Percentiles rank a stretch among this genome's conserved stretches.
Conservation (phyloP, 2,329 filamentous ascomycete species). For the Westerdykella ornata region DNA sequence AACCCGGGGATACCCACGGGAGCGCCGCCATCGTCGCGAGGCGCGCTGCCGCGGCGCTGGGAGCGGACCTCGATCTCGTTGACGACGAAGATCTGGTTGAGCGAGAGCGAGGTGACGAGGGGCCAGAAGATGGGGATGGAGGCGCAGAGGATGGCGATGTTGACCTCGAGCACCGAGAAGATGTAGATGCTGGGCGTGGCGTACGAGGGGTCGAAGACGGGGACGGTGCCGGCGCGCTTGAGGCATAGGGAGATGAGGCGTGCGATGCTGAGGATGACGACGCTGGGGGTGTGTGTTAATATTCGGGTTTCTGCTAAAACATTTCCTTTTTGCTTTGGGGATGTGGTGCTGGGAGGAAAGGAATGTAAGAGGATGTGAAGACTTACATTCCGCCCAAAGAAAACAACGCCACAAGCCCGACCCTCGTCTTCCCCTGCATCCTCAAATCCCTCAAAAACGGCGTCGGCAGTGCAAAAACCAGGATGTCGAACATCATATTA, state of each 20-base stretch:
- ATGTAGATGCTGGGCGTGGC: slow-evolving; percentile 16
- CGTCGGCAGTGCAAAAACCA: slow-evolving; percentile 26
- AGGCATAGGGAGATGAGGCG: slow-evolving; percentile 25
- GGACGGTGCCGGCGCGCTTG: slow-evolving; percentile 28
- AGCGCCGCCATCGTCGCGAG: neutral
- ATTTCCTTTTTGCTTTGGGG: no score
- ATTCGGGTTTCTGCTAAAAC: neutral
- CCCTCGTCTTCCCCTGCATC: slow-evolving; percentile 24
- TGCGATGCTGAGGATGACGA: slow-evolving; percentile 22
- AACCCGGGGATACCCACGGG: neutral
- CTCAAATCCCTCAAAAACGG: slow-evolving; percentile 27
- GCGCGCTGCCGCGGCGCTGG: slow-evolving; percentile 13
- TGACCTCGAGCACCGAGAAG: slow-evolving; percentile 34
- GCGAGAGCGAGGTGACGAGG: slow-evolving; percentile 23
- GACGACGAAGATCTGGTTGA: slow-evolving; percentile 35
- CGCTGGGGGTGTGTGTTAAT: slow-evolving; percentile 12
- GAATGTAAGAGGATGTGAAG: neutral
- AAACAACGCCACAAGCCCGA: slow-evolving; percentile 28
- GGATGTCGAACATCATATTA: slow-evolving; percentile 30
- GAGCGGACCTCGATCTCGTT: slow-evolving; percentile 35
- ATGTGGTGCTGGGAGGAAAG: neutral
- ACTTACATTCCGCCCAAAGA: slow-evolving; percentile 31
- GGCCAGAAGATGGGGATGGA: slow-evolving; percentile 38
- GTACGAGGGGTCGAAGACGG: slow-evolving; percentile 27
- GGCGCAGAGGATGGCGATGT: slow-evolving; percentile 34